Conservation (phyloP, 129 eudicot species). For the sunflower (Helianthus annuus) region DNA sequence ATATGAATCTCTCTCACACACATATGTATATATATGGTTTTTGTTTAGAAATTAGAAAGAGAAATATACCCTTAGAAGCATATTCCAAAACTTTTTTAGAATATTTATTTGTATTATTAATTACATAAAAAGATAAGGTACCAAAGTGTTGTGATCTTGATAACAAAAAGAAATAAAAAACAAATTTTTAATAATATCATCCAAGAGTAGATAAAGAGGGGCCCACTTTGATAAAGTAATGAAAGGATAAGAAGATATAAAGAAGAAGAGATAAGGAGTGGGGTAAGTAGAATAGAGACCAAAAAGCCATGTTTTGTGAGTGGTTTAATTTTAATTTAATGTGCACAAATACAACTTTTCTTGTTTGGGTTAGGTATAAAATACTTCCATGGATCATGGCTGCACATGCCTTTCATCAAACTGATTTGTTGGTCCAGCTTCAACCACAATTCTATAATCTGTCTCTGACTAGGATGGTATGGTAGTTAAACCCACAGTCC, state of each 20-base stretch:
- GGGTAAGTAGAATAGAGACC: constrained; percentile 12
- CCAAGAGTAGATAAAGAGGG: not conserved
- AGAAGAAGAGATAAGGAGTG: constrained; percentile 26
- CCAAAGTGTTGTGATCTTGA: no score
- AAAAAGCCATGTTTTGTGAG: constrained; percentile 20
- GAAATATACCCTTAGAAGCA: no score
- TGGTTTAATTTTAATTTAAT: constrained; percentile 16
- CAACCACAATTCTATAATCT: no score
- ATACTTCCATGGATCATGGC: constrained; percentile 25
- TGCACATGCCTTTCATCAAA: constrained; percentile 26
- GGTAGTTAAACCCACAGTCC: no score
- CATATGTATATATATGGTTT: no score
- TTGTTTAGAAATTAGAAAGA: no score
- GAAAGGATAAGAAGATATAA: constrained; percentile 34
- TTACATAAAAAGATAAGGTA: not conserved
- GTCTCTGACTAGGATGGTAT: no score
- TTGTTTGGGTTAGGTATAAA: constrained; percentile 26
- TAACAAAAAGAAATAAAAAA: not conserved
- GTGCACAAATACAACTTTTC: constrained; percentile 24
- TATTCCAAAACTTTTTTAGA: not conserved
- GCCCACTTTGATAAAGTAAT: constrained; percentile 23
- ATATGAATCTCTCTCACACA: no score
- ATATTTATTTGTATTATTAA: no score
- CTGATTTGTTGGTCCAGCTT: constrained; percentile 15
- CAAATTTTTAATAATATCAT: not conserved